A percentile compares a stretch with the other conserved stretches of the same genome.
phyloP scores from a whole-genome alignment of 2,329 filamentous ascomycete species.

The Anthostomella pinea region DNA sequence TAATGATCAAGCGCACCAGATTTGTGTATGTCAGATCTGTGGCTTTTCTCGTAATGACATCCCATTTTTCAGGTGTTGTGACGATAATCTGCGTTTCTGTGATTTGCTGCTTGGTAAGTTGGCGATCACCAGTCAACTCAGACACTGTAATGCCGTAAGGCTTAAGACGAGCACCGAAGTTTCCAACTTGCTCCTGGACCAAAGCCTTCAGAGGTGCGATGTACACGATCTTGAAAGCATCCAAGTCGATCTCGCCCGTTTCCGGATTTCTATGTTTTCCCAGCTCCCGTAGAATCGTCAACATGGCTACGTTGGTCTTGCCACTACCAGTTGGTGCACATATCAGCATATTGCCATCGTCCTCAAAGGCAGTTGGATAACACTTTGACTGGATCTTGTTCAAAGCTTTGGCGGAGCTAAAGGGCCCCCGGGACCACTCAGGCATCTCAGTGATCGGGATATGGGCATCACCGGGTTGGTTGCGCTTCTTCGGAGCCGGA shows the following conservation, averaged over 20 bases:
- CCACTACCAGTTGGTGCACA: conserved; percentile 96
- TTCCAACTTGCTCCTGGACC: conserved; percentile 96
- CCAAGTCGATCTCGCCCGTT: conserved; percentile 91
- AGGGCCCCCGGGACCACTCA: conserved; percentile 85
- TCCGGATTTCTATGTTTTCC: conserved; percentile 87
- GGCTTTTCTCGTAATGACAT: conserved; percentile 96
- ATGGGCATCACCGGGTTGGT: conserved; percentile 73
- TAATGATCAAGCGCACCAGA: conserved; percentile 91
- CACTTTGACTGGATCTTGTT: conserved; percentile 97
- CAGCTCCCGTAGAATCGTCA: conserved; percentile 92
- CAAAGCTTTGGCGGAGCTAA: conserved; percentile 79
- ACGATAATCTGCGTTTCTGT: conserved; percentile 97
- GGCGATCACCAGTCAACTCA: conserved; percentile 95
- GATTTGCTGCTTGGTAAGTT: conserved; percentile 98
- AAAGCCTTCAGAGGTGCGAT: conserved; percentile 94
- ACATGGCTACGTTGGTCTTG: conserved; percentile 98
- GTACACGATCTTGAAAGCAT: conserved; percentile 98
- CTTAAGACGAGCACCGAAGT: conserved; percentile 88
- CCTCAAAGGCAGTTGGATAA: conserved; percentile 84
- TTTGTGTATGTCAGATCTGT: conserved; percentile 97
- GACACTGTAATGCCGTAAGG: conserved; percentile 88
- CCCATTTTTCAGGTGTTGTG: conserved; percentile 98
- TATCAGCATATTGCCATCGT: conserved; percentile 96
- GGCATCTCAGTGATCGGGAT: conserved; percentile 86
- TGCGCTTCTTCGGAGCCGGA: conserved; percentile 83